phyloP scores from a whole-genome alignment of 192 early-diverging fungal genomes.

The Coemansia sp. region DNA sequence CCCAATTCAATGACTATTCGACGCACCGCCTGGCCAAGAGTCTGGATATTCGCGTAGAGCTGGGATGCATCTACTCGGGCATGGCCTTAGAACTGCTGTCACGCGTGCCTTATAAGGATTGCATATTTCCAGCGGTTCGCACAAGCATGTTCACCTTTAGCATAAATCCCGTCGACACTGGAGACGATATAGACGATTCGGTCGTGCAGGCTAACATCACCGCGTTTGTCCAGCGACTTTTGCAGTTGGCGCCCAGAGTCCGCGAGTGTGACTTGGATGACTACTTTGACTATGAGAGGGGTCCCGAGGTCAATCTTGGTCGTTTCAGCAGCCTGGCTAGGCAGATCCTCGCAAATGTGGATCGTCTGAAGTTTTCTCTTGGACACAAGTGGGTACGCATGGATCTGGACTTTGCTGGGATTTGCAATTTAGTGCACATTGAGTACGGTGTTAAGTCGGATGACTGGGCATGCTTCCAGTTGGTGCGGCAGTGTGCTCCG shows the following conservation, averaged over 20 bases:
- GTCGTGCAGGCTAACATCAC: neutral
- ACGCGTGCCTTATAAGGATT: neutral
- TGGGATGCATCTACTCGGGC: neutral
- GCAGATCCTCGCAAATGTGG: too few species aligned
- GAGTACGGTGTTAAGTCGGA: too few species aligned
- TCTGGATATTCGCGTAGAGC: neutral
- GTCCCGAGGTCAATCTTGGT: too few species aligned
- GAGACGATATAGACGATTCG: neutral
- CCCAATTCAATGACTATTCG: neutral
- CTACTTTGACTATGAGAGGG: too few species aligned
- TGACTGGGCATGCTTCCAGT: too few species aligned
- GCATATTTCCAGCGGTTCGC: neutral
- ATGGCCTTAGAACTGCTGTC: neutral
- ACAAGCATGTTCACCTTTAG: neutral
- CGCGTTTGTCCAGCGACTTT: neutral
- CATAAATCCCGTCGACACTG: neutral
- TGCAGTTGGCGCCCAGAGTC: neutral
- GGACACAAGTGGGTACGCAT: too few species aligned
- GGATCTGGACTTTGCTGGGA: too few species aligned
- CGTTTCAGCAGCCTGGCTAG: too few species aligned
- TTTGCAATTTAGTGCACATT: too few species aligned
- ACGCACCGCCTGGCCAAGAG: neutral
- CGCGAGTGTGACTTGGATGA: neutral
- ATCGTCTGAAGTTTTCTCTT: too few species aligned
- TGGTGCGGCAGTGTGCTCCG: too few species aligned